These are phyloP conservation scores for Salvia hispanica DNA, from an alignment of 257 asterid species.

Conservation along the genomic window DNA sequence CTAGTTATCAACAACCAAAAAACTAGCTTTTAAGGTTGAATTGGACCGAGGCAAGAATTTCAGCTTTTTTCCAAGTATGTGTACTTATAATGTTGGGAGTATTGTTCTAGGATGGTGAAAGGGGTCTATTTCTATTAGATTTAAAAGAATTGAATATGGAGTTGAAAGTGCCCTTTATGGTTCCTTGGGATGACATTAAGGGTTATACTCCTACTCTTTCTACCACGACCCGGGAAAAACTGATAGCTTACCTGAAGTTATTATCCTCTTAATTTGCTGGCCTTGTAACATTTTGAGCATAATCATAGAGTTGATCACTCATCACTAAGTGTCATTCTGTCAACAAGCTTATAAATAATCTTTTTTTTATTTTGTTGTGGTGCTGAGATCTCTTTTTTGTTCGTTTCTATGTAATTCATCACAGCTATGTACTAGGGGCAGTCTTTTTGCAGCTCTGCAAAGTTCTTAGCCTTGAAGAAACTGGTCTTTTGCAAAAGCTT, in stretches of 20 bases:
- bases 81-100: not conserved
- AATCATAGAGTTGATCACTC: not conserved
- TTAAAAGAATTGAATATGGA: constrained; percentile 1
- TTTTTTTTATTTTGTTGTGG: constrained; percentile 6
- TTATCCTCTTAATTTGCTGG: constrained; percentile 5
- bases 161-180: constrained; percentile 15
- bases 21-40: not conserved
- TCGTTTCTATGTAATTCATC: constrained; percentile 23
- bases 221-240: not conserved
- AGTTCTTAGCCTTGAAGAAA: constrained; percentile 66
- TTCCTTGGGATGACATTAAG: constrained; percentile 8
- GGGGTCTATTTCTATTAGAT: not conserved
- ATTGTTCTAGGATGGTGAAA: constrained; percentile 16
- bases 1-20: not conserved
- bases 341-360: not conserved
- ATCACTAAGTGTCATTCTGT: not conserved
- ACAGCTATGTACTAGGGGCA: constrained; percentile 86
- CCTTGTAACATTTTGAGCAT: constrained; percentile 6
- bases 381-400: constrained; percentile 19
- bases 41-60: not conserved
- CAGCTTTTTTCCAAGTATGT: not conserved
- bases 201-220: constrained; percentile 5
- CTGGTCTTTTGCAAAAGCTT: constrained; percentile 71
- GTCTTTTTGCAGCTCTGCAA: constrained; percentile 89
- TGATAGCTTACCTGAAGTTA: constrained; percentile 14